Evolutionary conservation across 371 early-diverging fungal species (phyloP).

Genomic region (Rhizopus microsporus): DNA sequence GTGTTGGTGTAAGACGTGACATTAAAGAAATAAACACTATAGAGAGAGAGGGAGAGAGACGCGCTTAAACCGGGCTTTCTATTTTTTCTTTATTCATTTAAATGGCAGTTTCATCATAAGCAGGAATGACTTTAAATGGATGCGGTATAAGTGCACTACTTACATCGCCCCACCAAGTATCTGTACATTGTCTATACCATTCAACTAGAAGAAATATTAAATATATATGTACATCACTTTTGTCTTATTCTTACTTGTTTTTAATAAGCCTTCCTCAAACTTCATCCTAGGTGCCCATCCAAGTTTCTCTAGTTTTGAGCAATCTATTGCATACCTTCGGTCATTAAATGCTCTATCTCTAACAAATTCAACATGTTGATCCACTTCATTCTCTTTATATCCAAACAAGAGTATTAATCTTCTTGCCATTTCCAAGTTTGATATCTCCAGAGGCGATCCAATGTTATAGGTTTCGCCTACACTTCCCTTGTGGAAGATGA

Average conservation of each 20-base stretch:
- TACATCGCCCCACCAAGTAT: conserved; percentile 68
- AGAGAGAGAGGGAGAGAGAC: conserved; percentile 7
- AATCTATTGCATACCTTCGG: conserved; percentile 78
- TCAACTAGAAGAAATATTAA: conserved; percentile 38
- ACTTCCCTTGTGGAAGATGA: conserved; percentile 66
- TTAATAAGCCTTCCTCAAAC: conserved; percentile 70
- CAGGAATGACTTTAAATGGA: conserved; percentile 53
- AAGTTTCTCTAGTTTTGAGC: conserved; percentile 61
- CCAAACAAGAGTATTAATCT: conserved; percentile 61
- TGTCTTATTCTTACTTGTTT: conserved; percentile 62
- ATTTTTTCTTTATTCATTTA: not conserved
- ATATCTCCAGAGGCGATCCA: conserved; percentile 75
- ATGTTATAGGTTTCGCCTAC: conserved; percentile 86
- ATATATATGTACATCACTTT: not conserved
- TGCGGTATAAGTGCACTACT: conserved; percentile 54
- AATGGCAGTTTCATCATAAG: conserved; percentile 23
- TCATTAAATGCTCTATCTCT: conserved; percentile 86
- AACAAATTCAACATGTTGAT: conserved; percentile 65
- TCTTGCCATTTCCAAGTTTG: conserved; percentile 72
- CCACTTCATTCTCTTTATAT: conserved; percentile 30
- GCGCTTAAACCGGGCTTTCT: not conserved
- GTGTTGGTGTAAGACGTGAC: conserved; percentile 19
- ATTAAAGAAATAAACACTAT: conserved; percentile 6
- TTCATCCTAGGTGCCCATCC: conserved; percentile 74
- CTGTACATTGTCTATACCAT: conserved; percentile 62